These are phyloP conservation scores for Cairneyella variabilis DNA, from an alignment of 495 filamentous ascomycete species.

Conservation along the genomic window DNA sequence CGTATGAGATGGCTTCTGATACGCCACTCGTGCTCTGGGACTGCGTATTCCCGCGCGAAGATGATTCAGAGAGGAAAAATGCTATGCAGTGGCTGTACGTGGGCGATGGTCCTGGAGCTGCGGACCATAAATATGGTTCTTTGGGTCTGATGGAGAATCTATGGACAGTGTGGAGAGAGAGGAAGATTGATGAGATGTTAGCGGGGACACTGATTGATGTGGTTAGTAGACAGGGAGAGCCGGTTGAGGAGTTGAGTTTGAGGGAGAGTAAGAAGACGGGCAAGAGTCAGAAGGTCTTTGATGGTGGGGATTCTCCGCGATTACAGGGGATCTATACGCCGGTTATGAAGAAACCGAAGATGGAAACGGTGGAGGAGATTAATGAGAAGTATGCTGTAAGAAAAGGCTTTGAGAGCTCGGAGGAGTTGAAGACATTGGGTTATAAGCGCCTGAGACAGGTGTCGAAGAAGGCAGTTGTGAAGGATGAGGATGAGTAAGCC, in stretches of 20 bases:
- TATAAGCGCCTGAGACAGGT: constrained; percentile 22
- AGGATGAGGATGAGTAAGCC: constrained; percentile 21
- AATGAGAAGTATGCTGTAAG: constrained; percentile 74
- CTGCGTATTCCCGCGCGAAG: constrained; percentile 71
- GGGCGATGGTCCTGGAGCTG: constrained; percentile 30
- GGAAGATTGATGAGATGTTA: constrained; percentile 86
- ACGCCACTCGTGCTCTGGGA: constrained; percentile 92
- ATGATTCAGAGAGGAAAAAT: constrained; percentile 41
- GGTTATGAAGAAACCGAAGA: constrained; percentile 59
- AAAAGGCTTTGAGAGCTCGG: constrained; percentile 54
- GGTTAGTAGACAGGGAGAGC: constrained; percentile 48
- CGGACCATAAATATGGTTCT: constrained; percentile 56
- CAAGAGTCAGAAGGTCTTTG: constrained; percentile 59
- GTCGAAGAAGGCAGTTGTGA: constrained; percentile 24
- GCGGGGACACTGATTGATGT: constrained; percentile 63
- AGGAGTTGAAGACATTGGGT: constrained; percentile 36
- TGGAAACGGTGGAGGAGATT: constrained; percentile 62
- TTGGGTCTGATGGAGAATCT: constrained; percentile 65
- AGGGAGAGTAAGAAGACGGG: constrained; percentile 16
- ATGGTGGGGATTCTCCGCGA: constrained; percentile 60
- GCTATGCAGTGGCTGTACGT: constrained; percentile 74
- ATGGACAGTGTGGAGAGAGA: constrained; percentile 77
- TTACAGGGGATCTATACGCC: constrained; percentile 66
- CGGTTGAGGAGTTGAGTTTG: constrained; percentile 10
- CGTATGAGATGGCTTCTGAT: constrained; percentile 87